A percentile compares a stretch with the other conserved stretches of the same genome.
Evolutionary conservation across 495 filamentous ascomycete species (phyloP).

Genomic region (Aspergillus egyptiacus): DNA sequence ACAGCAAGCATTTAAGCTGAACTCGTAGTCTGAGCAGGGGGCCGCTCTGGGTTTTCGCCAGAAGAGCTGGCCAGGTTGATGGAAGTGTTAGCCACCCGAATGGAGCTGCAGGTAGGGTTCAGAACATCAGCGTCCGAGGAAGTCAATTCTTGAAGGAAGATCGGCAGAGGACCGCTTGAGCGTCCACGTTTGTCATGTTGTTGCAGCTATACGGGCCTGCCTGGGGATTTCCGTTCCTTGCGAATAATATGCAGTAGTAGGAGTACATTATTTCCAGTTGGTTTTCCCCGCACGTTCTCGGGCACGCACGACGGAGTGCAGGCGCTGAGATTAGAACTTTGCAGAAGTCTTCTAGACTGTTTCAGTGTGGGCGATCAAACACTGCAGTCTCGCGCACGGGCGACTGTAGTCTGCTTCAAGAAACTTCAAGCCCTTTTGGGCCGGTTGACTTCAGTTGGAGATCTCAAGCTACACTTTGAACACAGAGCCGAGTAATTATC

Average conservation of each 20-base stretch:
- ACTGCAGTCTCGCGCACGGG: neutral
- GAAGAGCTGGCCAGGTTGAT: neutral
- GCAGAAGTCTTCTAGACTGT: constrained; percentile 32
- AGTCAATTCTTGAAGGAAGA: neutral
- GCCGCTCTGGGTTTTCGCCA: too few species aligned
- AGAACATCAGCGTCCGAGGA: neutral
- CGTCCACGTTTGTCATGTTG: too few species aligned
- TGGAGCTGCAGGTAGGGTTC: neutral
- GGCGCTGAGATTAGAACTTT: constrained; percentile 4
- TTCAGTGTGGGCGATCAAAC: constrained; percentile 40
- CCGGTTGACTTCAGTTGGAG: too few species aligned
- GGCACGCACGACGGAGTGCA: neutral
- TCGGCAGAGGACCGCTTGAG: too few species aligned
- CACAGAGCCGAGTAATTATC: too few species aligned
- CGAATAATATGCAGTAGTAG: too few species aligned
- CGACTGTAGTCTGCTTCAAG: too few species aligned
- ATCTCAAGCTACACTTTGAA: too few species aligned
- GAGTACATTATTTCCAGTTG: too few species aligned
- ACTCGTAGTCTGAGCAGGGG: neutral
- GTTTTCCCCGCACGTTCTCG: constrained; percentile 4
- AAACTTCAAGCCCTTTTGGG: neutral
- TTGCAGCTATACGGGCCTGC: too few species aligned
- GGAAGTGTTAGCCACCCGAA: neutral
- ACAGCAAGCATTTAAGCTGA: neutral
- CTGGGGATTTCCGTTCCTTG: neutral